These are phyloP conservation scores for Moringa oleifera DNA, from an alignment of 345 rosid genomes.

Conservation along the genomic window DNA sequence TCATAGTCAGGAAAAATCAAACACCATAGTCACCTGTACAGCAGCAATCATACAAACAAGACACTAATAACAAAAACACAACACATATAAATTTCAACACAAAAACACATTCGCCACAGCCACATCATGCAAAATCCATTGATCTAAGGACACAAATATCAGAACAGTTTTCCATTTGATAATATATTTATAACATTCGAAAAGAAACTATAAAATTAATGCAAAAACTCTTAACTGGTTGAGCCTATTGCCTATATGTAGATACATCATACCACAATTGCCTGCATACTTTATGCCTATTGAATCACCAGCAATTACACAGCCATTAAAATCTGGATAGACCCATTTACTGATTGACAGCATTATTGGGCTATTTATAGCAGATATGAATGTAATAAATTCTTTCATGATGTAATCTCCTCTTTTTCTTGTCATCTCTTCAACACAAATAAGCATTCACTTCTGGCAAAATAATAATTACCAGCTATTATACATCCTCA, in stretches of 20 bases:
- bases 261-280: not conserved
- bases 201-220: not conserved
- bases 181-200: too few relatives aligned
- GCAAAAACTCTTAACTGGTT: not conserved
- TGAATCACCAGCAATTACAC: too few relatives aligned
- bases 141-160: not conserved
- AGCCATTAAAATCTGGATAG: too few relatives aligned
- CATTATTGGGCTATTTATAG: not conserved
- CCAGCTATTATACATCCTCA: not conserved
- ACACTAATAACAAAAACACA: not conserved
- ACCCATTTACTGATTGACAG: too few relatives aligned
- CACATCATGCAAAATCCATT: not conserved
- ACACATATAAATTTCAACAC: not conserved
- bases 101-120: not conserved
- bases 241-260: not conserved
- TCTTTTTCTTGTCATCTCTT: not conserved
- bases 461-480: not conserved
- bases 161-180: not conserved
- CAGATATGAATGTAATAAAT: not conserved
- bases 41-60: not conserved
- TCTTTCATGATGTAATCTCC: too few relatives aligned
- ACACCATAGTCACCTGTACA: not conserved
- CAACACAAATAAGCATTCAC: not conserved
- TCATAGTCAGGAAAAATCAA: too few relatives aligned
- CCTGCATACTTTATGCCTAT: too few relatives aligned